phyloP scores from a whole-genome alignment of 306 rosid species.

The Casuarina cunninghamiana region DNA sequence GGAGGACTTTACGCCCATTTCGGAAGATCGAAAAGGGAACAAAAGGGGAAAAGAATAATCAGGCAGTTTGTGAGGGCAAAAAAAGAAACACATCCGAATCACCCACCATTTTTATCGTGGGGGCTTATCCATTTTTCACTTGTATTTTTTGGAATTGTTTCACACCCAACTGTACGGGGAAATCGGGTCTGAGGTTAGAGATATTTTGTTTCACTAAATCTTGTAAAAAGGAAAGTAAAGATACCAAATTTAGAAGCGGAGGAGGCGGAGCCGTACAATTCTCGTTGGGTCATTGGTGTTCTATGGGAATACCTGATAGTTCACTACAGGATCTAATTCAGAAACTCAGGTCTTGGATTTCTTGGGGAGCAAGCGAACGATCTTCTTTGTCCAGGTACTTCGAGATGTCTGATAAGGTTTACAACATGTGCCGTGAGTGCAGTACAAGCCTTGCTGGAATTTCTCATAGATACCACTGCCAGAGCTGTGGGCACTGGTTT shows the following conservation, averaged over 20 bases:
- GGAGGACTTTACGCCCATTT: constrained; percentile 54
- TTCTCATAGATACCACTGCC: constrained; percentile 53
- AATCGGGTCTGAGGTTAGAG: constrained; percentile 31
- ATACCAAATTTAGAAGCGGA: constrained; percentile 34
- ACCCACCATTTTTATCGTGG: constrained; percentile 74
- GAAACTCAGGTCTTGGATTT: constrained; percentile 67
- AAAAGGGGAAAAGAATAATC: constrained; percentile 23
- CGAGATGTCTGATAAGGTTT: constrained; percentile 48
- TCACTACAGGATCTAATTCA: constrained; percentile 66
- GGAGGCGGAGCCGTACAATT: constrained; percentile 12
- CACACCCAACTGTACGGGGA: constrained; percentile 38
- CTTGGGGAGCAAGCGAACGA: constrained; percentile 47
- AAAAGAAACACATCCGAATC: constrained; percentile 37
- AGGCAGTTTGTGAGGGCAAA: constrained; percentile 18
- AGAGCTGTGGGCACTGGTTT: constrained; percentile 66
- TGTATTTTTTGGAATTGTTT: constrained; percentile 20
- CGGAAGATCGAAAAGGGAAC: constrained; percentile 10
- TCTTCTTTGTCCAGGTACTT: constrained; percentile 40
- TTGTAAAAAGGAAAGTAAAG: constrained; percentile 22
- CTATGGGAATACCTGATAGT: constrained; percentile 96
- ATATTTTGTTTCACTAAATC: constrained; percentile 33
- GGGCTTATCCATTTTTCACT: constrained; percentile 39
- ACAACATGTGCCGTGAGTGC: constrained; percentile 75
- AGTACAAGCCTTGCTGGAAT: constrained; percentile 30
- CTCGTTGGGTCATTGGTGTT: constrained; percentile 36